These are phyloP conservation scores for Triangularia setosa DNA, from an alignment of 2,329 filamentous ascomycete genomes.

Conservation along the genomic window DNA sequence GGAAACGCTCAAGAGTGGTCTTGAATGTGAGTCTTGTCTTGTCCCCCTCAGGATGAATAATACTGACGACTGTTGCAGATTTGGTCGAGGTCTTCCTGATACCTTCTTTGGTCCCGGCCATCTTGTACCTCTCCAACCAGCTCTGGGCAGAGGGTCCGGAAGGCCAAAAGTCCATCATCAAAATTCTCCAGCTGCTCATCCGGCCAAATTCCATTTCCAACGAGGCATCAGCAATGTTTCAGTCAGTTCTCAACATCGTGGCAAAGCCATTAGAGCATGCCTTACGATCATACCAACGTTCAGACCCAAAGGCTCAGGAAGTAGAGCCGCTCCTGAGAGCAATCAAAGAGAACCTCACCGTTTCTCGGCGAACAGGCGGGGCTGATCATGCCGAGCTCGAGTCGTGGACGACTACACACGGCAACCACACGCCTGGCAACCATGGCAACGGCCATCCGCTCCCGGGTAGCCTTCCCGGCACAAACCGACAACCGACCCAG, in stretches of 20 bases:
- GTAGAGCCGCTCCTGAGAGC: slow-evolving; percentile 65
- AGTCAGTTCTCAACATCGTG: slow-evolving; percentile 66
- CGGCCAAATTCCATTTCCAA: slow-evolving; percentile 65
- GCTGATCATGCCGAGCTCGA: slow-evolving; percentile 65
- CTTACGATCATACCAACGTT: slow-evolving; percentile 62
- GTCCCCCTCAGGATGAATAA: background rate
- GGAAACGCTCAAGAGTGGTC: slow-evolving; percentile 67
- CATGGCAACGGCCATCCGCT: background rate
- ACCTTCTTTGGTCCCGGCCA: slow-evolving; percentile 71
- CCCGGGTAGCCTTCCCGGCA: background rate
- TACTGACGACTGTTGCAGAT: slow-evolving; percentile 47
- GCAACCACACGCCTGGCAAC: background rate
- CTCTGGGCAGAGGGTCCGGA: slow-evolving; percentile 61
- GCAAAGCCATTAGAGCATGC: slow-evolving; percentile 65
- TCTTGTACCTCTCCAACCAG: slow-evolving; percentile 67
- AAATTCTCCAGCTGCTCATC: slow-evolving; percentile 70
- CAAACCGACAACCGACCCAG: background rate
- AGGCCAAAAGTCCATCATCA: slow-evolving; percentile 65
- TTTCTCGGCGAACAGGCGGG: slow-evolving; percentile 58
- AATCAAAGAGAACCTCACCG: slow-evolving; percentile 56
- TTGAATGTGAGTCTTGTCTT: slow-evolving; percentile 60
- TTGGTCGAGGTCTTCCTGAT: slow-evolving; percentile 75
- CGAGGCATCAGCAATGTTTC: slow-evolving; percentile 68
- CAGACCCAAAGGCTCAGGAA: slow-evolving; percentile 63
- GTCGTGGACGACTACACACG: slow-evolving; percentile 54